A percentile compares a stretch with the other conserved stretches of the same genome.
These are phyloP conservation scores for Sordariomycetes sp. DNA, from an alignment of 2,329 filamentous ascomycete species.

Conservation along the genomic window DNA sequence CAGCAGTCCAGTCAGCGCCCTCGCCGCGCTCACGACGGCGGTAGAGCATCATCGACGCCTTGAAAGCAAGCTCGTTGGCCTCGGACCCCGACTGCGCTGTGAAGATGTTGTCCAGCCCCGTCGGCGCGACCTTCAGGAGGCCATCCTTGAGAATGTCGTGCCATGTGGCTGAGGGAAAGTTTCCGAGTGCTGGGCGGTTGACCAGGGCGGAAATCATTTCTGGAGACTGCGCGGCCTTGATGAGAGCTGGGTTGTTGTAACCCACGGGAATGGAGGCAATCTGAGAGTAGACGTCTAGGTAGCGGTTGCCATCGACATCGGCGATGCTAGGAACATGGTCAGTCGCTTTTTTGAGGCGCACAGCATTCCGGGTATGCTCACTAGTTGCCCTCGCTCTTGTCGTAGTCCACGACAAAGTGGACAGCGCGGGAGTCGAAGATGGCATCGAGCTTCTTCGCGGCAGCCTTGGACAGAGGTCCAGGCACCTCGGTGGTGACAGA, in stretches of 20 bases:
- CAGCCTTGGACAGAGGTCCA: constrained; percentile 28
- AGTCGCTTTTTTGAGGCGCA: background rate
- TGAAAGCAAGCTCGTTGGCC: constrained; percentile 79
- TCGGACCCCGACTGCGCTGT: constrained; percentile 73
- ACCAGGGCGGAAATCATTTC: constrained; percentile 67
- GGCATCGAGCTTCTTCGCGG: constrained; percentile 30
- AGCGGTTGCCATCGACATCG: constrained; percentile 39
- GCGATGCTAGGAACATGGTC: constrained; percentile 29
- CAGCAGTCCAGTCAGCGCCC: constrained; percentile 58
- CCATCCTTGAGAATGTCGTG: constrained; percentile 61
- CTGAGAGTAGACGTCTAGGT: constrained; percentile 58
- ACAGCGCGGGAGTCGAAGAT: constrained; percentile 43
- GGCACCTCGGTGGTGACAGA: constrained; percentile 27
- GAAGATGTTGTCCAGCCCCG: constrained; percentile 68
- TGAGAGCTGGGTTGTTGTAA: constrained; percentile 68
- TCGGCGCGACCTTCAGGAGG: constrained; percentile 63
- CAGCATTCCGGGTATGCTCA: constrained; percentile 6
- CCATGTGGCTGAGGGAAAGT: constrained; percentile 74
- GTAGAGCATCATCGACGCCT: constrained; percentile 78
- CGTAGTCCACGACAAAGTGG: constrained; percentile 43
- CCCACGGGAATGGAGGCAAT: constrained; percentile 79
- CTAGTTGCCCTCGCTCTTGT: constrained; percentile 43
- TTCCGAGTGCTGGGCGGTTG: constrained; percentile 71
- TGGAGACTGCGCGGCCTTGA: constrained; percentile 54
- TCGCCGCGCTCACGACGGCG: constrained; percentile 62